A percentile compares a stretch with the other conserved stretches of the same genome.
Conservation (phyloP, 345 rosid genomes). For the Arabidopsis suecica region DNA sequence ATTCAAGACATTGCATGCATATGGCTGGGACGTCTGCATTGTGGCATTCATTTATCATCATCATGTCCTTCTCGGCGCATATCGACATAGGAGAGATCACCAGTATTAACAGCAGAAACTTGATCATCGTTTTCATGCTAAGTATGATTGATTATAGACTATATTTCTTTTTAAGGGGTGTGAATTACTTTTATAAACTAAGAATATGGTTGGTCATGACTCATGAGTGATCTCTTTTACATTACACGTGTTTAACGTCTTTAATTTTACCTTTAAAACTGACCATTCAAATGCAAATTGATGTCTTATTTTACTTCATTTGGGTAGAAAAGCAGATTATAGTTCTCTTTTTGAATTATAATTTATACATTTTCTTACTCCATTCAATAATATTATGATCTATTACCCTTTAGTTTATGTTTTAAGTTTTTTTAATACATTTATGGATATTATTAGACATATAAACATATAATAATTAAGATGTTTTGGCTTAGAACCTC, state of each 20-base stretch:
- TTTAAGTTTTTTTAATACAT: not conserved
- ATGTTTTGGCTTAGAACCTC: too few species aligned
- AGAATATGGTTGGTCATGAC: not conserved
- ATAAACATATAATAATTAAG: too few species aligned
- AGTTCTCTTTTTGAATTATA: not conserved
- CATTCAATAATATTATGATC: not conserved
- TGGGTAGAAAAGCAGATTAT: not conserved
- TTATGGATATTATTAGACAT: too few species aligned
- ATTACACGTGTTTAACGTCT: not conserved
- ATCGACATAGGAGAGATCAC: slow-evolving; percentile 3
- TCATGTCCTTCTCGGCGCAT: not conserved
- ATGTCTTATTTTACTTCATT: not conserved
- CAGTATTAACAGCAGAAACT: slow-evolving; percentile 14
- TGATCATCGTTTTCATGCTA: not conserved
- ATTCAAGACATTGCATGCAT: slow-evolving; percentile 41
- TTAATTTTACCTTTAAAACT: not conserved
- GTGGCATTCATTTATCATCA: slow-evolving; percentile 34
- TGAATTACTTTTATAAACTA: slow-evolving; percentile 21
- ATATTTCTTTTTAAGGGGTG: not conserved
- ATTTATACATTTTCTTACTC: not conserved
- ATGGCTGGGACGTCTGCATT: slow-evolving; percentile 13
- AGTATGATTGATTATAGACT: not conserved
- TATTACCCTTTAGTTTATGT: not conserved
- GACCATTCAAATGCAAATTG: not conserved
- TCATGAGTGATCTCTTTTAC: not conserved